Evolutionary conservation across 2,329 filamentous ascomycete genomes (phyloP), one percentile per base, ranked within the genome.

Genomic region (Thermothelomyces thermophilus): DNA sequence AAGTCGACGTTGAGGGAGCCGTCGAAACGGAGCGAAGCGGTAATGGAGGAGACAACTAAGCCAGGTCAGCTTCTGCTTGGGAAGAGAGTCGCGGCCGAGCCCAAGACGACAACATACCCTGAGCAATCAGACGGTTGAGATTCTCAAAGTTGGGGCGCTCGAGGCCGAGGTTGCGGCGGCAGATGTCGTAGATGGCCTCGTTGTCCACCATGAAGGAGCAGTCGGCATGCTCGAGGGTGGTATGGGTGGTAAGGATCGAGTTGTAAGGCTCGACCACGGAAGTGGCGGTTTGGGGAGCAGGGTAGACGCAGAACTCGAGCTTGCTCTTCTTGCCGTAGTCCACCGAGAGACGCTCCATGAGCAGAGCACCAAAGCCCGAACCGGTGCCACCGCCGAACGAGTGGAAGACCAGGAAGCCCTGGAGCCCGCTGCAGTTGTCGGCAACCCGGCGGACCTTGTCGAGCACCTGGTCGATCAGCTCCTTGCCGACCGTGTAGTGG

Each of bases 261-360:
- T 98, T 98, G 84, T 98, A 98, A 54, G 93, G 93, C 83, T 98
- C 93, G 59, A 98, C 93, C 55, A 98, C 91, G 39, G 93, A 94
- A 65, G 91, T 96, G 62, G 91, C 89, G 61, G 93, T 93, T 77
- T 95, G 90, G 54, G 93, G 93, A 62, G 93, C 90, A 66, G 93
- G 93, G 79, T 98, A 98, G 67, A 98, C 90, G 67, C 90, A 95
- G 81, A 98, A 98, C 75, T 98, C 93, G 58, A 98, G 83, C 85
- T 98, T 98, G 82, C 87, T 94, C 86, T 98, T 98, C 86, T 98
- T 98, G 79, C 93, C 91, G 69, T 96, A 98, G 76, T 98, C 93
- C 66, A 96, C 88, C 31, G 93, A 97, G 56, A 98, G 84, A 70
- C 93, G 91, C 80, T 98, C 93, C 90, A 98, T 95, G 64, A 98